phyloP scores from a whole-genome alignment of 495 filamentous ascomycete genomes.

The Aspergillus nanangensis region DNA sequence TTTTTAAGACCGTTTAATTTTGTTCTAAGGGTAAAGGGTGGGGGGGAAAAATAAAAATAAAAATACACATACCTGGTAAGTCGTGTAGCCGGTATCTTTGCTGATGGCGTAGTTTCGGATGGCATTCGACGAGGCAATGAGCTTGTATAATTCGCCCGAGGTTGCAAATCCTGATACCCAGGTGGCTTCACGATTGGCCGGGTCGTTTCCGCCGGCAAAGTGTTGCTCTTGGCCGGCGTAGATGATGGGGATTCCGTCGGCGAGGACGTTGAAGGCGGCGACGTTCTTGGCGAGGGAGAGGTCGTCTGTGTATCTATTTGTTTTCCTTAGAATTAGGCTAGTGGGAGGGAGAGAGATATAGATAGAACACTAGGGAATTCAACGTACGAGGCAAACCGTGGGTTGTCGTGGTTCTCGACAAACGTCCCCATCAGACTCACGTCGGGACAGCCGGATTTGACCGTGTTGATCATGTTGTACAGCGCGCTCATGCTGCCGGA shows the following conservation, averaged over 20 bases:
- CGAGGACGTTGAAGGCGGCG: conserved; percentile 66
- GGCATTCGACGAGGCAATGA: conserved; percentile 8
- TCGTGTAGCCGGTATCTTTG: conserved; percentile 7
- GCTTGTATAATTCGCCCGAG: conserved; percentile 5
- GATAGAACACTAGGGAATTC: too few relatives aligned
- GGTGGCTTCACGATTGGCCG: conserved; percentile 68
- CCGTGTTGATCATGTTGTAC: conserved; percentile 51
- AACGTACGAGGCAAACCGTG: conserved; percentile 56
- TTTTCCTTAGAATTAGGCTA: background rate
- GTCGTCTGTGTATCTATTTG: conserved; percentile 43
- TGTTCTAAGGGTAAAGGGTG: too few relatives aligned
- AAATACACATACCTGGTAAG: conserved; percentile 7
- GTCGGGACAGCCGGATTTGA: conserved; percentile 54
- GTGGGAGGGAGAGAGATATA: background rate
- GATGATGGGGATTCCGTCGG: conserved; percentile 62
- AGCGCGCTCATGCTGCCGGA: conserved; percentile 55
- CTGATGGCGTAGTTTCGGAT: conserved; percentile 14
- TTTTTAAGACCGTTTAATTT: too few relatives aligned
- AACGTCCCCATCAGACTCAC: conserved; percentile 67
- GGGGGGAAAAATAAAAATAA: background rate
- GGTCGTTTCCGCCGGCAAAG: conserved; percentile 58
- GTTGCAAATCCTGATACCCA: conserved; percentile 40
- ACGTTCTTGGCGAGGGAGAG: conserved; percentile 59
- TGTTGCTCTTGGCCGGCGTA: conserved; percentile 76
- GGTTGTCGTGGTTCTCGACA: conserved; percentile 75